Evolutionary conservation across 2,329 filamentous ascomycete species (phyloP), one percentile per base, ranked within the genome.

Genomic region (Pyrenochaeta sp.): DNA sequence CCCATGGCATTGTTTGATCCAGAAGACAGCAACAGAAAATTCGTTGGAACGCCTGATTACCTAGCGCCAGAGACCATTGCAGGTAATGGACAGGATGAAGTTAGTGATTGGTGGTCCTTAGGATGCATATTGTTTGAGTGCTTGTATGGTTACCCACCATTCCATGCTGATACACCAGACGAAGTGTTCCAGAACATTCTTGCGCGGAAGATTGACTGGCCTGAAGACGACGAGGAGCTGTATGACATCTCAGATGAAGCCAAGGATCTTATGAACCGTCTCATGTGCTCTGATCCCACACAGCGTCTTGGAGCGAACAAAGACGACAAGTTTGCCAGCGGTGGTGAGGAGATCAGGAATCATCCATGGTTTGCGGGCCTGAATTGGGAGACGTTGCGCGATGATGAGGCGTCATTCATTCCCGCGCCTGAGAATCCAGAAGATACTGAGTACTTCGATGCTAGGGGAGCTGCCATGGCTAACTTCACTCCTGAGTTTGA

Each of bases 31-130:
- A 94, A 92, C 73, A 88, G 95, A 52, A 89, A 92, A 39, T 99
- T 99, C 69, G 95, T 99, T 8, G 95, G 95, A 32, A 99, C 95
- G 0, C 95, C 95, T 0, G 95, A 99, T 77, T 99, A 99, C 74
- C 85, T 99, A 13, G 95, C 95, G 0, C 95, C 95, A 0, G 96
- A 99, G 75, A 99, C 96, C 0, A 96, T 99, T 73, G 93, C 92
- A 65, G 95, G 96, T 49, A 89, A 93, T 65, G 93, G 94, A 1
- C 95, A 99, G 77, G 95, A 99, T 72, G 94, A 98, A 77, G 95
- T 94, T 66, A 98, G 95, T 74, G 95, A 99, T 87, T 99, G 95
- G 95, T 99, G 95, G 95, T 98, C 95, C 24, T 85, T 99, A n/a
- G 95, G 95, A 0, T 99, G 96, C 76, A 98, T 99, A 68, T 82